Evolutionary conservation across 805 yeast species (phyloP).

Genomic region (Blastobotrys peoriensis): DNA sequence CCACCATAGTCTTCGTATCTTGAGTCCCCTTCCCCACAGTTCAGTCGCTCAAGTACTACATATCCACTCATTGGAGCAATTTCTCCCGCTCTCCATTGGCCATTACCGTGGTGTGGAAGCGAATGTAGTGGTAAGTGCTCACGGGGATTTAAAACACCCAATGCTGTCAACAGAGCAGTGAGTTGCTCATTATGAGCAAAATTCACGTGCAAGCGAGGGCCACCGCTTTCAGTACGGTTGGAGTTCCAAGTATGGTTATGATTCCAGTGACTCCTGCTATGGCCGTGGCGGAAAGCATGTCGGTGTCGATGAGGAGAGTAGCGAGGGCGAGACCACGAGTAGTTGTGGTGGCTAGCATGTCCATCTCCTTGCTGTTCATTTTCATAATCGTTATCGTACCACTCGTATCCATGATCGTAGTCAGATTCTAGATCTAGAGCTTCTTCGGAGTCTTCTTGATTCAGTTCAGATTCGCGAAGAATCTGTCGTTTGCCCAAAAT

Average conservation of each 20-base stretch:
- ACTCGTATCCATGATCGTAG: background rate
- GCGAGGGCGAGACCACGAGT: too few species aligned
- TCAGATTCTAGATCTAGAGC: background rate
- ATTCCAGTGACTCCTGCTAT: background rate
- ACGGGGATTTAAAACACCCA: background rate
- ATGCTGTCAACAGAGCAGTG: background rate
- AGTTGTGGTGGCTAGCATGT: background rate
- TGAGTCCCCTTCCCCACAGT: background rate
- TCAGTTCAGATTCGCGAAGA: background rate
- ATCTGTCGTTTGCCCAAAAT: background rate
- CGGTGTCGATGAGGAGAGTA: background rate
- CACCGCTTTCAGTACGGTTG: background rate
- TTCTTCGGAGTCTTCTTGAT: background rate
- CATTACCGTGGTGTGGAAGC: background rate
- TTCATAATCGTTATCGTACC: background rate
- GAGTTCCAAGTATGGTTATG: background rate
- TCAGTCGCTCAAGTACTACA: slow-evolving; percentile 1
- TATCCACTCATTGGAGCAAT: slow-evolving; percentile 1
- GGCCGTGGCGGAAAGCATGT: background rate
- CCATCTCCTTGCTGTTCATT: background rate
- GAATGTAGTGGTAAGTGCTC: background rate
- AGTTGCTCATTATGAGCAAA: background rate
- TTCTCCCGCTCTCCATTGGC: background rate
- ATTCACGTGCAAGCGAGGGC: background rate
- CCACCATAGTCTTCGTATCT: background rate